phyloP scores from a whole-genome alignment of 805 yeast genomes.

The Ogataea minuta region DNA sequence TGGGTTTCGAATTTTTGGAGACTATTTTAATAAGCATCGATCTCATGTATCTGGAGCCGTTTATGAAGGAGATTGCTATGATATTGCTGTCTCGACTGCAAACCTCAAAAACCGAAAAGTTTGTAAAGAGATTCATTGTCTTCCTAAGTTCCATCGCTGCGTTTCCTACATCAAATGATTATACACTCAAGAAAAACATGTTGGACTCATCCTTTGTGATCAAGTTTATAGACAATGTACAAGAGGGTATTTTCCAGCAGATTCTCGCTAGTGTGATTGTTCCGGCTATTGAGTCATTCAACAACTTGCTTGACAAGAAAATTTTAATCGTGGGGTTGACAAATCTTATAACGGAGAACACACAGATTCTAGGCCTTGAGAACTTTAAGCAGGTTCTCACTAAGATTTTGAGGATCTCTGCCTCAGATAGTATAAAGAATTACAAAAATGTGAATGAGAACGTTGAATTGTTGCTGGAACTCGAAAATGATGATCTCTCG shows the following conservation, averaged over 20 bases:
- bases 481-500: conserved; percentile 56
- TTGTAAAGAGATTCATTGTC: conserved; percentile 63
- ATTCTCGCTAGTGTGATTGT: conserved; percentile 48
- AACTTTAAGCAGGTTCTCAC: conserved; percentile 44
- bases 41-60: conserved; percentile 46
- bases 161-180: conserved; percentile 27
- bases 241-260: conserved; percentile 55
- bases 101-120: conserved; percentile 77
- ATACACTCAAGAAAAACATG: conserved; percentile 18
- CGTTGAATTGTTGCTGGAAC: conserved; percentile 53
- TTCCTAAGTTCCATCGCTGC: conserved; percentile 45
- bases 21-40: conserved; percentile 61
- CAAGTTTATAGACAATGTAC: conserved; percentile 69
- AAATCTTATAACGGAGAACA: conserved; percentile 42
- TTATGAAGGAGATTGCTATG: conserved; percentile 68
- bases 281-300: conserved; percentile 44
- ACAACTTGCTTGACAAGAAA: conserved; percentile 43
- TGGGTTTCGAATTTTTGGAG: conserved; percentile 84
- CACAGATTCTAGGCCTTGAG: conserved; percentile 37
- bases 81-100: conserved; percentile 79
- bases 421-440: conserved; percentile 35
- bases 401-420: conserved; percentile 37
- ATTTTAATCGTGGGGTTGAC: conserved; percentile 49
- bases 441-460: conserved; percentile 37
- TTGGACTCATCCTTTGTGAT: conserved; percentile 47